A percentile compares a stretch with the other conserved stretches of the same genome.
Conservation (phyloP, 306 rosid species). For the Cucumis sativus region DNA sequence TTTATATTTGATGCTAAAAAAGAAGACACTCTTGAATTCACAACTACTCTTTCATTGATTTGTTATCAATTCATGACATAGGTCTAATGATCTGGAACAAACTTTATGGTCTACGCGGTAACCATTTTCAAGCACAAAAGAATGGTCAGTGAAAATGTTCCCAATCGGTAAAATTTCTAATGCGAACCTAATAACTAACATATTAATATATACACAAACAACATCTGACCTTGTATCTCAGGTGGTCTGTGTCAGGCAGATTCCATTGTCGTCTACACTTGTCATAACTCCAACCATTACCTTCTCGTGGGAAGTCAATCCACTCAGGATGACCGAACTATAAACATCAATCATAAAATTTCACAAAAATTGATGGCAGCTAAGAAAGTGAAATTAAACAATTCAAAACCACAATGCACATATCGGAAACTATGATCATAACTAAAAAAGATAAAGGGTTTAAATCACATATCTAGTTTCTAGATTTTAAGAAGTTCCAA, state of each 20-base stretch:
- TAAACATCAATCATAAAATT: slow-evolving; percentile 2
- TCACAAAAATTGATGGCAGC: slow-evolving; percentile 6
- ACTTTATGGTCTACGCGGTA: background rate
- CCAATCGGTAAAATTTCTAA: background rate
- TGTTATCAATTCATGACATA: background rate
- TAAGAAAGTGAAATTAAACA: background rate
- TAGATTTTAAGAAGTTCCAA: background rate
- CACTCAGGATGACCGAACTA: slow-evolving; percentile 99
- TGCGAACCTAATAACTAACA: background rate
- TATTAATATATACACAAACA: background rate
- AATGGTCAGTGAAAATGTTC: background rate
- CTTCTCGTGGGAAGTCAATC: slow-evolving; percentile 99
- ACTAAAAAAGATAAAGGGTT: background rate
- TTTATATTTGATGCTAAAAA: too few relatives aligned
- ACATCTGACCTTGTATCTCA: slow-evolving; percentile 65
- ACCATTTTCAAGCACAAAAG: background rate
- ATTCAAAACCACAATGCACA: background rate
- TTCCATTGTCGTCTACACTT: slow-evolving; percentile 94
- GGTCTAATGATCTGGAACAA: background rate
- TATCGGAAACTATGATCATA: background rate
- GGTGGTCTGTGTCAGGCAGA: slow-evolving; percentile 68
- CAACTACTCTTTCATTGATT: too few relatives aligned
- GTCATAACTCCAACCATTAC: slow-evolving; percentile 94
- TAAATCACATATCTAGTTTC: background rate
- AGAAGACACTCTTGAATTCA: background rate